phyloP scores from a whole-genome alignment of 441 rosid genomes.

The Brassica hybrid region DNA sequence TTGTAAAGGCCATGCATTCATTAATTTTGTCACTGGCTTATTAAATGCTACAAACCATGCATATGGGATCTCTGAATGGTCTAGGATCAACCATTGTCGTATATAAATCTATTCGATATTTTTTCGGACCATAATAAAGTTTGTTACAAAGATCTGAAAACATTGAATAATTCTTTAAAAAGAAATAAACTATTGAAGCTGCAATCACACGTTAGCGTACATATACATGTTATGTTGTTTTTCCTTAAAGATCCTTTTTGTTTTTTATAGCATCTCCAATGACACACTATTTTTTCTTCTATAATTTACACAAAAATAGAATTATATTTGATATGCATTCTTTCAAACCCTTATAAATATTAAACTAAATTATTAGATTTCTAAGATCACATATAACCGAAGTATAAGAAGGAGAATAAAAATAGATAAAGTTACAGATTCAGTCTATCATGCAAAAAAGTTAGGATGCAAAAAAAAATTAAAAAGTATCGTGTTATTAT shows the following conservation, averaged over 20 bases:
- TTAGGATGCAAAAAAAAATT: too few species aligned
- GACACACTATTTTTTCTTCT: too few species aligned
- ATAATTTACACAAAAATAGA: not conserved
- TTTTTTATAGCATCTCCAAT: too few species aligned
- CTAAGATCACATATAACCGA: not conserved
- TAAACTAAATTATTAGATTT: not conserved
- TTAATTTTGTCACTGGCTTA: not conserved
- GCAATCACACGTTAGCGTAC: slow-evolving; percentile 27
- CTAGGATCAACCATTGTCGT: not conserved
- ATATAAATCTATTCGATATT: not conserved
- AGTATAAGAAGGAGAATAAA: not conserved
- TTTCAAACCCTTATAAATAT: not conserved
- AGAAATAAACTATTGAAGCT: slow-evolving; percentile 10
- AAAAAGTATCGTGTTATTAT: too few species aligned
- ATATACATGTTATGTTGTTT: slow-evolving; percentile 15
- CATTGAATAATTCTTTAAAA: not conserved
- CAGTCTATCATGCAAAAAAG: too few species aligned
- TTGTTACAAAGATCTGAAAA: not conserved
- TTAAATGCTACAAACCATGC: slow-evolving; percentile 3
- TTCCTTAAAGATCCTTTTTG: not conserved
- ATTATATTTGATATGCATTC: not conserved
- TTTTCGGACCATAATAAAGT: not conserved
- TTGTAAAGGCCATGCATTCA: slow-evolving; percentile 15
- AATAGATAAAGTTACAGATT: too few species aligned
- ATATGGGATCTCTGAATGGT: slow-evolving; percentile 14